Evolutionary conservation across 2,329 filamentous ascomycete species (phyloP).

Genomic region (Epichloe festucae): DNA sequence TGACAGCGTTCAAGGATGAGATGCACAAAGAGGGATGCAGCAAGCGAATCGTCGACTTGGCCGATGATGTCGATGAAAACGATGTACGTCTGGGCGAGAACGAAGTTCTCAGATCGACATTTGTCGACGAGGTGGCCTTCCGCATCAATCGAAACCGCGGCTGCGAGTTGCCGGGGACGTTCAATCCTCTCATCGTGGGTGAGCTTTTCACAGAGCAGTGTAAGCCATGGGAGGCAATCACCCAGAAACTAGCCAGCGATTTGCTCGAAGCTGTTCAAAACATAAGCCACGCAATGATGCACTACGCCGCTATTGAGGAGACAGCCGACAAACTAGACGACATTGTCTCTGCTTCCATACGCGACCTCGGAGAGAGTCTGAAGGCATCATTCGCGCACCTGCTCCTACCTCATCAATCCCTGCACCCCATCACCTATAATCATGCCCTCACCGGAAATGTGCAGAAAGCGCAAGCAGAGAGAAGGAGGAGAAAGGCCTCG

Average conservation of each 20-base stretch:
- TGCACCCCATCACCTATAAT: slow-evolving; percentile 42
- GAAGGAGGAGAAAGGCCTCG: slow-evolving; percentile 1
- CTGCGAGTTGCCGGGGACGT: slow-evolving; percentile 46
- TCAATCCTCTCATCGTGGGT: slow-evolving; percentile 44
- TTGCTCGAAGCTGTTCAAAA: slow-evolving; percentile 5
- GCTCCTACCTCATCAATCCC: slow-evolving; percentile 26
- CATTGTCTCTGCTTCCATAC: slow-evolving; percentile 9
- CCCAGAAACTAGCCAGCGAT: slow-evolving; percentile 8
- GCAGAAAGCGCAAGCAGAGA: slow-evolving; percentile 13
- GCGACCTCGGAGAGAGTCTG: slow-evolving; percentile 13
- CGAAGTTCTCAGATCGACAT: slow-evolving; percentile 6
- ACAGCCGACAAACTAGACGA: slow-evolving; percentile 7
- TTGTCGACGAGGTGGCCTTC: slow-evolving; percentile 9
- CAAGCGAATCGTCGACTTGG: slow-evolving; percentile 15
- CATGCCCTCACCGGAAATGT: slow-evolving; percentile 29
- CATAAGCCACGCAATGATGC: slow-evolving; percentile 4
- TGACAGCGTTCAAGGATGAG: slow-evolving; percentile 27
- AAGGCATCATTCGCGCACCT: slow-evolving; percentile 30
- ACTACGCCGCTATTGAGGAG: slow-evolving; percentile 8
- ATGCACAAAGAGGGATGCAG: slow-evolving; percentile 31
- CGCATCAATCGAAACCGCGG: slow-evolving; percentile 14
- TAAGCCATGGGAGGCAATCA: slow-evolving; percentile 36
- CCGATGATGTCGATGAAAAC: slow-evolving; percentile 4
- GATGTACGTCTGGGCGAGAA: not conserved
- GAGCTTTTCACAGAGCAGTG: slow-evolving; percentile 51